These are phyloP conservation scores for Vigna radiata DNA, from an alignment of 306 rosid genomes.

Conservation along the genomic window DNA sequence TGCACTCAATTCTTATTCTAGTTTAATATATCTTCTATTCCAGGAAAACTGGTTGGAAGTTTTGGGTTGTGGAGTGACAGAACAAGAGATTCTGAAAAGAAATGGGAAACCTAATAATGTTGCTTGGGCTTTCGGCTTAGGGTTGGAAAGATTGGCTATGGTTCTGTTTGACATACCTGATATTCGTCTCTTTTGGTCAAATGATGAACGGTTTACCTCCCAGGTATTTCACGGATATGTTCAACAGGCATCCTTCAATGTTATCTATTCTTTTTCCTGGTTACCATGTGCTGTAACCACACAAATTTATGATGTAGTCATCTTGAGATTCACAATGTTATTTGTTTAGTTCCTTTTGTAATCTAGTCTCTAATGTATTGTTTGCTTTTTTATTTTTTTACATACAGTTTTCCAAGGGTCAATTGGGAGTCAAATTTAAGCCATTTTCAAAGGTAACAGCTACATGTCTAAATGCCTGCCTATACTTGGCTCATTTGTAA, in stretches of 20 bases:
- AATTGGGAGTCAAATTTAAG: constrained; percentile 87
- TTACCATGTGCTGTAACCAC: constrained; percentile 37
- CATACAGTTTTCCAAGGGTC: constrained; percentile 78
- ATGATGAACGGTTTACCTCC: constrained; percentile 89
- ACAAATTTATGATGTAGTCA: constrained; percentile 31
- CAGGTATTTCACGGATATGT: constrained; percentile 66
- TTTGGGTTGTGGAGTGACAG: constrained; percentile 97
- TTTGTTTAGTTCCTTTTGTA: constrained; percentile 26
- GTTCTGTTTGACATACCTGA: constrained; percentile 97
- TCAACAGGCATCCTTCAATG: constrained; percentile 35
- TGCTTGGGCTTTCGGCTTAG: constrained; percentile 99
- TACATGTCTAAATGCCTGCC: constrained; percentile 23
- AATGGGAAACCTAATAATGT: constrained; percentile 78
- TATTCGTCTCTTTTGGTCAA: constrained; percentile 95
- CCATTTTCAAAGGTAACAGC: constrained; percentile 87
- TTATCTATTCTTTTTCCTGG: constrained; percentile 24
- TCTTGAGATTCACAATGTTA: constrained; percentile 22
- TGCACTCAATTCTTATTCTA: background rate
- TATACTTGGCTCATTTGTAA: constrained; percentile 25
- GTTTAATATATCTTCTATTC: constrained; percentile 28
- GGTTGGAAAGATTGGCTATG: constrained; percentile 97
- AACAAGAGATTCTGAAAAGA: constrained; percentile 88
- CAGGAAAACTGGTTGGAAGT: constrained; percentile 98
- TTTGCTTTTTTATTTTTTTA: constrained; percentile 46
- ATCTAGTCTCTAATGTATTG: constrained; percentile 43